Conservation (phyloP, 176 grass and related monocot genomes). For the Pontederia paniculata region DNA sequence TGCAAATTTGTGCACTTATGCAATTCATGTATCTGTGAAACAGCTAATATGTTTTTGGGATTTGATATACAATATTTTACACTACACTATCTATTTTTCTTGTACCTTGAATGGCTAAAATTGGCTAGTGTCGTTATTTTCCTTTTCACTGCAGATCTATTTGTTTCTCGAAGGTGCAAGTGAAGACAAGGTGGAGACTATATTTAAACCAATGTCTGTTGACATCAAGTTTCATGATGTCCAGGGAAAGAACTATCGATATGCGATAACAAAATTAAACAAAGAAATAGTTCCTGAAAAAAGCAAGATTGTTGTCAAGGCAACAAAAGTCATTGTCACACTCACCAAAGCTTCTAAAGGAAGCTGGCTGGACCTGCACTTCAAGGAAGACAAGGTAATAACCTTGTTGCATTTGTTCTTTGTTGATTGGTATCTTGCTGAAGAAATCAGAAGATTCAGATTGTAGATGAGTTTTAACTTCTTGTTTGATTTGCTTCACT, state of each 20-base stretch:
- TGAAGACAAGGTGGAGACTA: conserved; percentile 52
- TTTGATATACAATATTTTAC: too few species aligned
- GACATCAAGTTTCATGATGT: conserved; percentile 81
- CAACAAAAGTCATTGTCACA: conserved; percentile 55
- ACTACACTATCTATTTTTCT: too few species aligned
- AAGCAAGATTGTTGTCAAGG: conserved; percentile 71
- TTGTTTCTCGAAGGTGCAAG: conserved; percentile 54
- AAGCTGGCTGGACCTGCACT: conserved; percentile 70
- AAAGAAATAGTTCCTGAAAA: conserved; percentile 87
- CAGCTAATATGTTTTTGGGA: too few species aligned
- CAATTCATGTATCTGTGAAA: too few species aligned
- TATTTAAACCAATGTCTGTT: conserved; percentile 49
- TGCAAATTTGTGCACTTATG: too few species aligned
- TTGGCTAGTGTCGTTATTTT: not conserved
- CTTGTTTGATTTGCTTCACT: too few species aligned
- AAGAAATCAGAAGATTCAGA: too few species aligned
- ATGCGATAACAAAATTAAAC: conserved; percentile 60
- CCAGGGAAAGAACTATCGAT: conserved; percentile 80
- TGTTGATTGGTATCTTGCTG: not conserved
- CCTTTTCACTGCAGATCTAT: conserved; percentile 34
- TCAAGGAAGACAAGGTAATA: conserved; percentile 83
- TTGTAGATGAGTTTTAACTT: too few species aligned
- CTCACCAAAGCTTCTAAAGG: conserved; percentile 67
- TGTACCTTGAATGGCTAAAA: too few species aligned
- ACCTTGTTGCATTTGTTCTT: not conserved